phyloP scores from a whole-genome alignment of 2,329 filamentous ascomycete species.

The Meredithiella fracta region DNA sequence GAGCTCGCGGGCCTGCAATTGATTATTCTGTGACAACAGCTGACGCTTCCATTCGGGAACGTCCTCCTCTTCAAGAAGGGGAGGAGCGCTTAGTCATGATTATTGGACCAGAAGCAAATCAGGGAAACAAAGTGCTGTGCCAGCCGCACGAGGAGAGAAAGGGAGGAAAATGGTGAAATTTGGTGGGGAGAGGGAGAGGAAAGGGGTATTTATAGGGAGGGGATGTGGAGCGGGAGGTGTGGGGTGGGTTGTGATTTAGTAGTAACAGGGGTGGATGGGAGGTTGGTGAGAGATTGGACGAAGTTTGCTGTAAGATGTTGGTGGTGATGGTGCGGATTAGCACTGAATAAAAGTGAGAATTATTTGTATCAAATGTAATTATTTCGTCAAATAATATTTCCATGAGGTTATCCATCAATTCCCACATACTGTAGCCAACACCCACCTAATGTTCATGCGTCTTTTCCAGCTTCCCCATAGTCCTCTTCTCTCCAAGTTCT shows the following conservation, averaged over 20 bases:
- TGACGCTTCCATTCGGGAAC: constrained; percentile 14
- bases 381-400: no score
- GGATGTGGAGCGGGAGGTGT: background rate
- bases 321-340: no score
- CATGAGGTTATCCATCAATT: no score
- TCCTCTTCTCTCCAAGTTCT: constrained; percentile 77
- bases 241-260: background rate
- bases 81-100: constrained; percentile 6
- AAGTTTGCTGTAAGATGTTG: no score
- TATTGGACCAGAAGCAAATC: constrained; percentile 14
- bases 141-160: constrained; percentile 15
- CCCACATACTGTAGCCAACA: no score
- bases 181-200: background rate
- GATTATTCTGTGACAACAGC: constrained; percentile 15
- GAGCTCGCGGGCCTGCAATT: constrained; percentile 16
- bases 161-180: background rate
- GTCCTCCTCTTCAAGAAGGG: background rate
- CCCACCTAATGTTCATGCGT: no score
- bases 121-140: constrained; percentile 15
- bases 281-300: no score
- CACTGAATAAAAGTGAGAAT: no score
- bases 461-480: constrained; percentile 92
- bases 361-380: no score
- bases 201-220: constrained; percentile 4
- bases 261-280: background rate